phyloP scores from a whole-genome alignment of 2,329 filamentous ascomycete genomes.

The Sarocladium kiliense region DNA sequence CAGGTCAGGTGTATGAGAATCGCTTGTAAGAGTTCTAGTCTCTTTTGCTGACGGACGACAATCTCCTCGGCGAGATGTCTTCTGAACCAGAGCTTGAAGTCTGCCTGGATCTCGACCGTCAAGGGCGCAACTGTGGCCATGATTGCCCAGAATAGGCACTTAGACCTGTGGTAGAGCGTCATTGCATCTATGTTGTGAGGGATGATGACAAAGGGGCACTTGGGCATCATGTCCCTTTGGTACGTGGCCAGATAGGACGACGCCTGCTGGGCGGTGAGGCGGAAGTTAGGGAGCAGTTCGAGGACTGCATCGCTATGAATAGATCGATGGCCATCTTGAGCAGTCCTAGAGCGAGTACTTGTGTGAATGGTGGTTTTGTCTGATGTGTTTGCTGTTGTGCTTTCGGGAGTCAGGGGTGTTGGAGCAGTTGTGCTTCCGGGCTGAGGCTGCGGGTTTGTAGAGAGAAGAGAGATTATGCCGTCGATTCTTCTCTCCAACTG shows the following conservation, averaged over 20 bases:
- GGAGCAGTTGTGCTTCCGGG: background rate
- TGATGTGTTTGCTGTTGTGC: background rate
- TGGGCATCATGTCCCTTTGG: constrained; percentile 23
- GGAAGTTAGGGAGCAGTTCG: constrained; percentile 30
- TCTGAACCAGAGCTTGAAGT: constrained; percentile 30
- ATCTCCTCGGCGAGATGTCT: constrained; percentile 30
- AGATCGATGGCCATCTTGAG: background rate
- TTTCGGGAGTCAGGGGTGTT: constrained; percentile 13
- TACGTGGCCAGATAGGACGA: constrained; percentile 27
- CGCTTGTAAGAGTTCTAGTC: constrained; percentile 31
- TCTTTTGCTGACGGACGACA: constrained; percentile 29
- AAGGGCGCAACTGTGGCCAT: constrained; percentile 28
- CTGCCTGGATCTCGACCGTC: constrained; percentile 23
- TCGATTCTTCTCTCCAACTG: constrained; percentile 35
- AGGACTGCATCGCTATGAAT: constrained; percentile 7
- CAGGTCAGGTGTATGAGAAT: constrained; percentile 32
- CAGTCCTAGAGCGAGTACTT: background rate
- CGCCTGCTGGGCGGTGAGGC: constrained; percentile 27
- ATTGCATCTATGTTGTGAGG: constrained; percentile 17
- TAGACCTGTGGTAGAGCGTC: constrained; percentile 25
- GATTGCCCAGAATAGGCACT: constrained; percentile 33
- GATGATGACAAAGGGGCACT: constrained; percentile 35
- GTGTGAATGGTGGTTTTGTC: background rate
- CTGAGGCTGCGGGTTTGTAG: constrained; percentile 22
- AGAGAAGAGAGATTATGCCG: constrained; percentile 31